Percentiles rank a stretch among this genome's conserved stretches.
Evolutionary conservation across 1,139 yeast species (phyloP).

Genomic region (Debaryomyces sp.): DNA sequence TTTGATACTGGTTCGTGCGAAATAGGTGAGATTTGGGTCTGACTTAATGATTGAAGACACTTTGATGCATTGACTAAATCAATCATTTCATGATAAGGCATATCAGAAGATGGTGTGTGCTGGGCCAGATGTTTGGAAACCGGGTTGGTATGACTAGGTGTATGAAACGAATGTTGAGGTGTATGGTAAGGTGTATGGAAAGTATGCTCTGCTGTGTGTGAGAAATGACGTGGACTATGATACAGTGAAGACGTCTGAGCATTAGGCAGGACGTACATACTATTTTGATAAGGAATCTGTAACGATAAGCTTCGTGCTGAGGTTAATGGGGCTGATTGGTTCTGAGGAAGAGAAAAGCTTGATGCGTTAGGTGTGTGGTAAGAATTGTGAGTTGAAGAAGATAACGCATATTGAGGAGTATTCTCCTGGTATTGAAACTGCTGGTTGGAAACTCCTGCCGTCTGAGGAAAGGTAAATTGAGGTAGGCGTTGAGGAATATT

Average conservation of each 20-base stretch:
- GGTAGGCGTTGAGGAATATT: slow-evolving; percentile 1
- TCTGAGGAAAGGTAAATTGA: not conserved
- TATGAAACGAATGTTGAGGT: not conserved
- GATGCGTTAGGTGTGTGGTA: not conserved
- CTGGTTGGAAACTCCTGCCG: not conserved
- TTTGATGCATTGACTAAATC: slow-evolving; percentile 45
- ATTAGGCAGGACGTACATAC: not conserved
- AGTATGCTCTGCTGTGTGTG: not conserved
- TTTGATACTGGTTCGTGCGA: slow-evolving; percentile 6
- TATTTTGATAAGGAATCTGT: not conserved
- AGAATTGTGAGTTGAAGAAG: not conserved
- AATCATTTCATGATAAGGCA: slow-evolving; percentile 23
- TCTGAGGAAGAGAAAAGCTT: not conserved
- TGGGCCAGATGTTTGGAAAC: not conserved
- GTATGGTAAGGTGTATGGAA: not conserved
- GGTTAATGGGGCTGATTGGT: not conserved
- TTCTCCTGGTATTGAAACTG: not conserved
- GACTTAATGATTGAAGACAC: slow-evolving; percentile 39
- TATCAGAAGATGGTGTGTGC: not conserved
- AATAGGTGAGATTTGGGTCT: slow-evolving; percentile 15
- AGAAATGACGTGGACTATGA: not conserved
- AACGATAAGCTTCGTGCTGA: not conserved
- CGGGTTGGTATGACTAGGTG: not conserved
- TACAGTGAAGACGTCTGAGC: not conserved
- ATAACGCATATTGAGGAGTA: not conserved